These are phyloP conservation scores for Arthroderma uncinatum DNA, from an alignment of 2,329 filamentous ascomycete species.

Conservation along the genomic window DNA sequence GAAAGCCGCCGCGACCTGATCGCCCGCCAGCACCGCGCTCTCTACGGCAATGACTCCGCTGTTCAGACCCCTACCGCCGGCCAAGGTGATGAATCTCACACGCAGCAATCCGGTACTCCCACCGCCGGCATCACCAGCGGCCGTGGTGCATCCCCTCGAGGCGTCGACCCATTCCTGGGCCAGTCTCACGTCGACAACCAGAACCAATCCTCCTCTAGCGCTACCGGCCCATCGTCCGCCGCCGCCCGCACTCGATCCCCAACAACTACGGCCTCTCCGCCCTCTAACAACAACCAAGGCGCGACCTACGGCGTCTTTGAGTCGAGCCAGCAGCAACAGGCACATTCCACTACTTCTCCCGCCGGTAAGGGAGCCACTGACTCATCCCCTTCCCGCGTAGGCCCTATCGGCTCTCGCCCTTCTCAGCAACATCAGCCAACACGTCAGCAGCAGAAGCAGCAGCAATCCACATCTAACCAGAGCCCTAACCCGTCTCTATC, in stretches of 20 bases:
- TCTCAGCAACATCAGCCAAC: conserved; percentile 40
- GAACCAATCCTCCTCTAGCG: conserved; percentile 32
- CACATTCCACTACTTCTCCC: conserved; percentile 65
- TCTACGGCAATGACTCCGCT: conserved; percentile 67
- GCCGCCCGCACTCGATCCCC: conserved; percentile 44
- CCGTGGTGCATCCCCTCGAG: conserved; percentile 68
- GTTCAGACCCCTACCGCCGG: conserved; percentile 55
- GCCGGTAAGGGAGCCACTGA: conserved; percentile 61
- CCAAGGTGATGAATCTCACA: conserved; percentile 58
- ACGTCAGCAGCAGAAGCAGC: not conserved
- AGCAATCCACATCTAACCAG: conserved; percentile 19
- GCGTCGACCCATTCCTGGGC: conserved; percentile 57
- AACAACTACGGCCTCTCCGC: conserved; percentile 75
- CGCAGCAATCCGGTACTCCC: conserved; percentile 48
- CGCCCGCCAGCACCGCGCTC: conserved; percentile 83
- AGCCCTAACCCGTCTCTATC: conserved; percentile 49
- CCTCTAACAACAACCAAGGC: conserved; percentile 38
- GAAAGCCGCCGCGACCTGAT: conserved; percentile 93
- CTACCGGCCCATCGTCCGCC: conserved; percentile 33
- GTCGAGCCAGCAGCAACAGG: conserved; percentile 44
- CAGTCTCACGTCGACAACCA: conserved; percentile 38
- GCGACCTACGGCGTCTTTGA: conserved; percentile 51
- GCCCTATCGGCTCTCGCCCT: conserved; percentile 87
- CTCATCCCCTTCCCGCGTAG: conserved; percentile 69
- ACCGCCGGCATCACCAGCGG: conserved; percentile 42